Percentiles rank a stretch among this genome's conserved stretches.
Conservation (phyloP, 257 asterid species). For the Fraxinus quadrangulata region DNA sequence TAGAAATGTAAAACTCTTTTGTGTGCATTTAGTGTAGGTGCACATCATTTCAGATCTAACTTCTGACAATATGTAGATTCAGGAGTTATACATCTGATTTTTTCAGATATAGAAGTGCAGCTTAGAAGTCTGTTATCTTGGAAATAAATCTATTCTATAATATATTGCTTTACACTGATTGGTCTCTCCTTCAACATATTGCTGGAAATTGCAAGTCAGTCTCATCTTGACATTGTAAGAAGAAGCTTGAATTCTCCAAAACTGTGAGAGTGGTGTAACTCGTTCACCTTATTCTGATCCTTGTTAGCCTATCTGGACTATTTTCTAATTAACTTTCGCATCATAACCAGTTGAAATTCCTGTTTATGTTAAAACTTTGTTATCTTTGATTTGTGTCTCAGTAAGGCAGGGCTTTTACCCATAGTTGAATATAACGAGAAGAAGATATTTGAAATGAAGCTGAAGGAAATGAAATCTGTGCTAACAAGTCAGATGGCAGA, state of each 20-base stretch:
- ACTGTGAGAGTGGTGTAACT: background rate
- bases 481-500: slow-evolving; percentile 77
- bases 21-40: background rate
- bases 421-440: slow-evolving; percentile 82
- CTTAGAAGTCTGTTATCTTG: background rate
- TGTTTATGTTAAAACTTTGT: slow-evolving; percentile 12
- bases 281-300: background rate
- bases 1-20: background rate
- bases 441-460: slow-evolving; percentile 79
- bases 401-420: slow-evolving; percentile 70
- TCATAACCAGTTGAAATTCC: background rate
- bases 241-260: background rate
- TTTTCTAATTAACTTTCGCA: background rate
- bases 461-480: slow-evolving; percentile 87
- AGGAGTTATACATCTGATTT: background rate
- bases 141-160: too few relatives aligned
- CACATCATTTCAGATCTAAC: background rate
- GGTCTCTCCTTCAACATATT: background rate
- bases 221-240: background rate
- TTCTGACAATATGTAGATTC: background rate
- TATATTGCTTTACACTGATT: slow-evolving; percentile 18
- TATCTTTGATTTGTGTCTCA: slow-evolving; percentile 34
- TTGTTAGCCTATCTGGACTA: background rate
- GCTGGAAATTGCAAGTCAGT: background rate
- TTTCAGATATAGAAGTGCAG: background rate